phyloP scores from a whole-genome alignment of 768 basidiomycete genomes.

The Suillus subaureus region DNA sequence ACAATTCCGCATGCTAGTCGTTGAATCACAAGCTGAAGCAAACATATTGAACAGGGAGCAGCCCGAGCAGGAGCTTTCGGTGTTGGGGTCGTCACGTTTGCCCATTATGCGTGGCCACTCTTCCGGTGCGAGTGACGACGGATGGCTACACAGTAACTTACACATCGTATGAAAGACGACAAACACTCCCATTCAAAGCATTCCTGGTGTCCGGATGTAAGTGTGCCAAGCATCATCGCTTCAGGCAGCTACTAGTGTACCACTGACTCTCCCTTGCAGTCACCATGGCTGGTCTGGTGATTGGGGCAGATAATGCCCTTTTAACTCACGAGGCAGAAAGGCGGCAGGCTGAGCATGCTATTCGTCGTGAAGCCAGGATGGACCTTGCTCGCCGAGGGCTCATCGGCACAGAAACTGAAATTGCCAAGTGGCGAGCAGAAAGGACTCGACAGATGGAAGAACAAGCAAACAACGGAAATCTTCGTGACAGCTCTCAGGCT shows the following conservation, averaged over 20 bases:
- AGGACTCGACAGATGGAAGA: conserved; percentile 26
- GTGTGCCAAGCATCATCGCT: conserved; percentile 23
- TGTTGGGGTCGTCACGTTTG: conserved; percentile 60
- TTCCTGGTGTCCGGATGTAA: conserved; percentile 75
- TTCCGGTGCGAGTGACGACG: conserved; percentile 54
- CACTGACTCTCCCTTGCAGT: conserved; percentile 39
- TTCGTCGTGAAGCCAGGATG: conserved; percentile 73
- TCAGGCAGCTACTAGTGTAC: background rate
- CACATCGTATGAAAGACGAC: conserved; percentile 50
- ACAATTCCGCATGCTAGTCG: background rate
- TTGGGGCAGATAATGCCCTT: conserved; percentile 77
- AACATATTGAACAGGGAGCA: conserved; percentile 48
- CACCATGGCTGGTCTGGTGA: conserved; percentile 66
- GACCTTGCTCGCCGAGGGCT: conserved; percentile 76
- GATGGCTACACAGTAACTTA: conserved; percentile 1
- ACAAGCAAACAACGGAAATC: background rate
- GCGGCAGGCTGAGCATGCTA: conserved; percentile 64
- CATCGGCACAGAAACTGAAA: conserved; percentile 82
- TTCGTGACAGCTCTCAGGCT: background rate
- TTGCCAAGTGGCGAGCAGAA: conserved; percentile 73
- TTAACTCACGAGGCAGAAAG: conserved; percentile 67
- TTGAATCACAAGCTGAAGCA: conserved; percentile 14
- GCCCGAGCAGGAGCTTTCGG: conserved; percentile 54
- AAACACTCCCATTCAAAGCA: conserved; percentile 79
- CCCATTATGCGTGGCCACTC: conserved; percentile 69